These are phyloP conservation scores for Pilasporangium apinafurcum DNA, from an alignment of 352 stramenopile genomes.

Conservation along the genomic window DNA sequence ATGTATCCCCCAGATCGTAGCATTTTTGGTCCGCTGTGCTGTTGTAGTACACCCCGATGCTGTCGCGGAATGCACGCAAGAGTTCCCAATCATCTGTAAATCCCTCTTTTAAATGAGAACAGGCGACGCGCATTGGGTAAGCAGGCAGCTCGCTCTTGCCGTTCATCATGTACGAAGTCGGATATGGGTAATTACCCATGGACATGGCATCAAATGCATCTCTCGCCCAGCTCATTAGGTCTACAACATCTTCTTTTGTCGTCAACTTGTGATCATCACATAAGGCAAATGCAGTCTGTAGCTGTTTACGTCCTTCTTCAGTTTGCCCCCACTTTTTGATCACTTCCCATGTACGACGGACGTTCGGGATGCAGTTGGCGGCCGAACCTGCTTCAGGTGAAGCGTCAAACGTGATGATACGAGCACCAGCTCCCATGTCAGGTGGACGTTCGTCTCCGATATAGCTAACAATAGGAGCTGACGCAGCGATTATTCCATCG, in stretches of 20 bases:
- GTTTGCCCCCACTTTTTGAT: constrained; percentile 21
- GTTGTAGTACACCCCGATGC: constrained; percentile 36
- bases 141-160: constrained; percentile 49
- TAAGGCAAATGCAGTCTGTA: constrained; percentile 16
- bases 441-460: constrained; percentile 13
- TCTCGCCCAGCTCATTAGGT: constrained; percentile 24
- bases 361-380: constrained; percentile 43
- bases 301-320: constrained; percentile 10
- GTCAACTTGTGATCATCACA: constrained; percentile 16
- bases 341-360: constrained; percentile 25
- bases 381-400: constrained; percentile 30
- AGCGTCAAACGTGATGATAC: constrained; percentile 34
- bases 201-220: constrained; percentile 74
- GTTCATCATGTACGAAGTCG: constrained; percentile 82
- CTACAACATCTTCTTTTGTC: constrained; percentile 14
- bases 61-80: constrained; percentile 19
- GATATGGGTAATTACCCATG: constrained; percentile 90
- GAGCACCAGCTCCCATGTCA: constrained; percentile 16
- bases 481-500: constrained; percentile 60
- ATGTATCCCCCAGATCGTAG: constrained; percentile 10
- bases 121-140: constrained; percentile 76
- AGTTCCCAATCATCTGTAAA: constrained; percentile 15
- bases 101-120: constrained; percentile 21
- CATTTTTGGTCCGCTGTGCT: constrained; percentile 18
- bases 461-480: constrained; percentile 67